A percentile compares a stretch with the other conserved stretches of the same genome.
phyloP scores from a whole-genome alignment of 2,329 filamentous ascomycete species.

The Alternaria brassicicola region DNA sequence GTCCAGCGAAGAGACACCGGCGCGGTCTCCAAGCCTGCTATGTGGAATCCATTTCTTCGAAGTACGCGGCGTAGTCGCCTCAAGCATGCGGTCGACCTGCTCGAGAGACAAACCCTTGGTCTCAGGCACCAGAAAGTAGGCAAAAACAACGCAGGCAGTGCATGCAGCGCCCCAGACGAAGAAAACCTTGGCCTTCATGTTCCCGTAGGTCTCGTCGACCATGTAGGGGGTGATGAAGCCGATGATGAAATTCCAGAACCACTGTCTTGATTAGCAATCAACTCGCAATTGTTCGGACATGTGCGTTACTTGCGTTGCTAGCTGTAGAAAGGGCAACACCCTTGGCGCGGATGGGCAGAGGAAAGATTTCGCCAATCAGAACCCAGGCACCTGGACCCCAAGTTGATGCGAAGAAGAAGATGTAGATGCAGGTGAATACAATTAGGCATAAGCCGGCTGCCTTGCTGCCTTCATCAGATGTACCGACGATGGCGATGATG shows the following conservation, averaged over 20 bases:
- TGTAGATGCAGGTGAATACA: conserved; percentile 88
- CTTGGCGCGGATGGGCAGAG: conserved; percentile 83
- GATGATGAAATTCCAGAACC: conserved; percentile 78
- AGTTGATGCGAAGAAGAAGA: conserved; percentile 89
- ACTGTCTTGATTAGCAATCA: background rate
- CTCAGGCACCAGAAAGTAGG: conserved; percentile 78
- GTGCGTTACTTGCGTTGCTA: conserved; percentile 63
- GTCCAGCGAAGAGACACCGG: conserved; percentile 1
- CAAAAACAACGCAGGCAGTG: conserved; percentile 64
- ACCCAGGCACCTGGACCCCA: conserved; percentile 78
- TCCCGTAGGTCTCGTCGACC: conserved; percentile 66
- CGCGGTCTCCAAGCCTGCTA: conserved; percentile 1
- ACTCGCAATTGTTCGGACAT: no score
- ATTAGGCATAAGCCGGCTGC: conserved; percentile 65
- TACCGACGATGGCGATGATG: conserved; percentile 74
- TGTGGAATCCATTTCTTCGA: conserved; percentile 75
- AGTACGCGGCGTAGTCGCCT: conserved; percentile 77
- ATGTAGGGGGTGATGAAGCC: conserved; percentile 70
- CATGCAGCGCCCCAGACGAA: conserved; percentile 62
- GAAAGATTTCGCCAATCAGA: conserved; percentile 89
- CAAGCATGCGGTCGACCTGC: conserved; percentile 84
- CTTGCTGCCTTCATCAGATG: conserved; percentile 52
- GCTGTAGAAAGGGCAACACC: conserved; percentile 87
- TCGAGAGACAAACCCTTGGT: conserved; percentile 78
- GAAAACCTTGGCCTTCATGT: conserved; percentile 64